A percentile compares a stretch with the other conserved stretches of the same genome.
Evolutionary conservation across 345 rosid species (phyloP).

Genomic region (Passiflora organensis): DNA sequence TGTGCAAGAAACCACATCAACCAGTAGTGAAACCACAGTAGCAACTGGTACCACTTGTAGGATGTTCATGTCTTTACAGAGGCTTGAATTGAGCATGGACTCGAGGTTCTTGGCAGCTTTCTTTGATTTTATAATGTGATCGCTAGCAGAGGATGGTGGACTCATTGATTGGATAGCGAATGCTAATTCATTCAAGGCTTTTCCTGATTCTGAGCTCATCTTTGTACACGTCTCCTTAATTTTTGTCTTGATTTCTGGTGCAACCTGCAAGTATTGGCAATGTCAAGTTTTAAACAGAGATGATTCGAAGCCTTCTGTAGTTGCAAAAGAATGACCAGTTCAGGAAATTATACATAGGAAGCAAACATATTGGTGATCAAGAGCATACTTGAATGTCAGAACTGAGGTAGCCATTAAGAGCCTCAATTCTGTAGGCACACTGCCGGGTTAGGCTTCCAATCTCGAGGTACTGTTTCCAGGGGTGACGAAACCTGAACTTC

Average conservation of each 20-base stretch:
- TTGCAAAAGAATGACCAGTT: too few species aligned
- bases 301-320: too few species aligned
- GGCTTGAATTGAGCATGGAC: conserved; percentile 32
- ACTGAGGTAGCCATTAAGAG: conserved; percentile 46
- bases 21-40: conserved; percentile 42
- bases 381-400: conserved; percentile 30
- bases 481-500: conserved; percentile 53
- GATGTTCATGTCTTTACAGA: conserved; percentile 37
- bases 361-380: too few species aligned
- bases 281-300: too few species aligned
- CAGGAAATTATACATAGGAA: too few species aligned
- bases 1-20: conserved; percentile 40
- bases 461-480: conserved; percentile 63
- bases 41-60: conserved; percentile 31
- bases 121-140: conserved; percentile 35
- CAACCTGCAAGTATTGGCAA: conserved; percentile 25
- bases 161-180: conserved; percentile 39
- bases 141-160: conserved; percentile 27
- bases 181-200: conserved; percentile 47
- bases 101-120: conserved; percentile 31
- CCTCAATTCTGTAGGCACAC: conserved; percentile 57
- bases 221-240: conserved; percentile 33
- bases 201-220: conserved; percentile 47
- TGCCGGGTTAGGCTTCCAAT: conserved; percentile 41
- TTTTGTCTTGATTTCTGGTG: conserved; percentile 27